Evolutionary conservation across 106 monocot species (phyloP), one percentile per base, ranked within the genome.

Genomic region (Allium fistulosum): DNA sequence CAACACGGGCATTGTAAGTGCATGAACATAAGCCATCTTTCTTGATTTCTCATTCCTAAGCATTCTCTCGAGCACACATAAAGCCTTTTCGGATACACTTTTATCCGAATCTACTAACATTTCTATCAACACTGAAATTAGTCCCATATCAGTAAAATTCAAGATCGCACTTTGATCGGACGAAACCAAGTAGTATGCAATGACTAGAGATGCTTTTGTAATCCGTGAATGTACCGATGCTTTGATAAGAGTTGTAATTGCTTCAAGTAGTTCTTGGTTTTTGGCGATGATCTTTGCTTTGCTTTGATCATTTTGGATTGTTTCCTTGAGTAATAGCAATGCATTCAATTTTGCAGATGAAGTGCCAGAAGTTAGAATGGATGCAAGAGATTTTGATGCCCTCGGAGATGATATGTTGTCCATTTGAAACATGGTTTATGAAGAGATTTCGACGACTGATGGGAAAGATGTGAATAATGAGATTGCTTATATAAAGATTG

Each of bases 61-160:
- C 0, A 89, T 11, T 10, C 69, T 73, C 8, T 84, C 89, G 3
- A 93, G 79, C 11, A 86, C 79, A 4, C 62, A 85, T 49, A 86
- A 53, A 0, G 81, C 83, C 73, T 81, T 88, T 78, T 93, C 93
- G 17, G 66, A 65, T n/a, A 67, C 70, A 74, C 88, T 85, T 74
- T 77, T 92, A 26, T 90, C 53, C 53, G 53, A 53, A 15, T 53
- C 53, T 15, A 53, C 10, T 2, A 15, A 10, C 4, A 4, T 79
- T 61, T 93, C 93, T 15, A 85, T 15, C 2, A 93, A 68, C 53
- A 59, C 58, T 3, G 74, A 18, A 61, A 88, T 72, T 26, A 82
- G 2, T 2, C 79, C 85, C 66, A 81, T 6, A 0, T 81, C 69
- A 1, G 61, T 74, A 11, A 85, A 76, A 37, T 60, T 72, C 6